Evolutionary conservation across 257 asterid species (phyloP), one percentile per base, ranked within the genome.

Genomic region (Lycium barbarum): DNA sequence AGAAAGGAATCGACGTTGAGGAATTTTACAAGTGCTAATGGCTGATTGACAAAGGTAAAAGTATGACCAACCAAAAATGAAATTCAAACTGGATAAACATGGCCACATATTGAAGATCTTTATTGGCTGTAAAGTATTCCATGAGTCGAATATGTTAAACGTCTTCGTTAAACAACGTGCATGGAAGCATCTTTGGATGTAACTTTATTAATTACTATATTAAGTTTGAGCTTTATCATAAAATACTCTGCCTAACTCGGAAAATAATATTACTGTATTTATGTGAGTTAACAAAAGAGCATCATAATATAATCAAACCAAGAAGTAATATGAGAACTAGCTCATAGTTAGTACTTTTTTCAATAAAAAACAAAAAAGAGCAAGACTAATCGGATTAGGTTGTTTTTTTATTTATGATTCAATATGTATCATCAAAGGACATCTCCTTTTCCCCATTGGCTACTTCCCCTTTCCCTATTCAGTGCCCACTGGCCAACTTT

Each of bases 51-150:
- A 66, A 54, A 54, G 14, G 59, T 54, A 54, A 20, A 20, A 62
- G 40, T 9, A 63, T 63, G 38, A 26, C 36, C 36, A 9, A 22
- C 15, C 40, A 63, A 63, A 63, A 22, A 63, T 65, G 6, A 65
- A 26, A 26, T 65, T 26, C n/a, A 26, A 65, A 65, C 9, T 33
- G 72, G 45, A 65, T 65, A 65, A 65, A 65, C 43, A 65, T 62
- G 14, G n/a, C 5, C 70, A 2, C 17, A 63, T 63, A 22, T 26
- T 63, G 40, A 10, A 63, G 33, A 65, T 26, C 17, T 65, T 65
- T 65, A 12, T 65, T 65, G 12, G 43, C 12, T 65, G 45, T 65
- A 65, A 65, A 65, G 72, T 63, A 63, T 65, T 62, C 43, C 72
- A 11, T 11, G 43, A 65, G 7, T 26, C 17, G 43, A 65, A 65